Evolutionary conservation across 2,329 filamentous ascomycete species (phyloP).

Genomic region (Arthrobotrys iridis): DNA sequence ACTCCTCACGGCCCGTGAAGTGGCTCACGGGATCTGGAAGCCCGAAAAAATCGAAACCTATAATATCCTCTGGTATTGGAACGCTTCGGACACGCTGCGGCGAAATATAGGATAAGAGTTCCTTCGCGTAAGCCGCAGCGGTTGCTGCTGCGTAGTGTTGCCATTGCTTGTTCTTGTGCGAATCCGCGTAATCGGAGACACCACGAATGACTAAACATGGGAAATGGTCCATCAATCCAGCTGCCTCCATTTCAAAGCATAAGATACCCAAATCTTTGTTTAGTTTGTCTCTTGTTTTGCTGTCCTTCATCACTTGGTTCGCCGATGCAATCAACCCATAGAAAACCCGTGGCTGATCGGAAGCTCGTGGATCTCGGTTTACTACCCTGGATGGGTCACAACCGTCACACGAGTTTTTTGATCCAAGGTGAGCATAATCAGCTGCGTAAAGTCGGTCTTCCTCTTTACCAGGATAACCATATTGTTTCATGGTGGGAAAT

Average conservation of each 20-base stretch:
- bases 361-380: too few relatives aligned
- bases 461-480: not conserved
- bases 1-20: too few relatives aligned
- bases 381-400: not conserved
- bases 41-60: too few relatives aligned
- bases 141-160: not conserved
- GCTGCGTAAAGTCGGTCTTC: not conserved
- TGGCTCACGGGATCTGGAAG: too few relatives aligned
- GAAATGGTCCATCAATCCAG: conserved; percentile 13
- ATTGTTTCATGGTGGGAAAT: not conserved
- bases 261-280: not conserved
- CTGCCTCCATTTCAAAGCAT: conserved; percentile 10
- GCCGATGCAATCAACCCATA: conserved; percentile 19
- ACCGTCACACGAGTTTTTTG: not conserved
- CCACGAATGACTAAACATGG: conserved; percentile 55
- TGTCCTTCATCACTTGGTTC: conserved; percentile 26
- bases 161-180: conserved; percentile 38
- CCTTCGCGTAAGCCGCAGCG: not conserved
- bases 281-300: not conserved
- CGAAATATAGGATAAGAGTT: too few relatives aligned
- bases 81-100: too few relatives aligned
- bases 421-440: not conserved
- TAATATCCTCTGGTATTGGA: too few relatives aligned
- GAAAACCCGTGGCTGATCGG: too few relatives aligned
- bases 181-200: conserved; percentile 54